Conservation (phyloP, 805 yeast species). For the Hanseniaspora vineae region DNA sequence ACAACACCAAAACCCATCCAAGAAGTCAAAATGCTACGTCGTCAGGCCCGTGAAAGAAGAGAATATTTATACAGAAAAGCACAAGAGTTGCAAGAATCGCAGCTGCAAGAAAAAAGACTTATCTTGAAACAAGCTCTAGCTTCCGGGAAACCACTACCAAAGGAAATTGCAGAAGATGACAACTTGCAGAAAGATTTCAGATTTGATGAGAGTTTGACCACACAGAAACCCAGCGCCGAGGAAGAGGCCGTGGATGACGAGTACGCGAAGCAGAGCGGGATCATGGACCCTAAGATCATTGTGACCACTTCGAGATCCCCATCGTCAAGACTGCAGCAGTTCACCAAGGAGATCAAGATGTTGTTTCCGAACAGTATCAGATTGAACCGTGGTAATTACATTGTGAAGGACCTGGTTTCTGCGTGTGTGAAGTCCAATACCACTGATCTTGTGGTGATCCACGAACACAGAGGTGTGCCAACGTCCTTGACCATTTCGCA, state of each 20-base stretch:
- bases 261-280: slow-evolving; percentile 75
- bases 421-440: slow-evolving; percentile 74
- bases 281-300: slow-evolving; percentile 78
- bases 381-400: slow-evolving; percentile 84
- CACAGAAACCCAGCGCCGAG: slow-evolving; percentile 10
- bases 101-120: slow-evolving; percentile 73
- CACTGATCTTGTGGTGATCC: slow-evolving; percentile 74
- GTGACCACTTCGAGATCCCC: slow-evolving; percentile 94
- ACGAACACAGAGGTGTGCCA: slow-evolving; percentile 98
- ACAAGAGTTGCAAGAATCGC: slow-evolving; percentile 79
- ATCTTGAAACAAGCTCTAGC: slow-evolving; percentile 81
- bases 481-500: slow-evolving; percentile 86
- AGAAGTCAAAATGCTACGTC: slow-evolving; percentile 55
- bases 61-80: slow-evolving; percentile 87
- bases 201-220: slow-evolving; percentile 68
- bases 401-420: slow-evolving; percentile 70
- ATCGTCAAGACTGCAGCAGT: slow-evolving; percentile 70
- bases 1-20: background rate
- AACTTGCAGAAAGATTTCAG: slow-evolving; percentile 69
- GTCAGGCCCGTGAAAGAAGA: slow-evolving; percentile 93
- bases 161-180: slow-evolving; percentile 80
- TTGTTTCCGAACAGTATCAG: slow-evolving; percentile 83
- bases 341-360: slow-evolving; percentile 81
- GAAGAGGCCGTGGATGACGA: slow-evolving; percentile 73
- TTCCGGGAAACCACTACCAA: slow-evolving; percentile 78